Base-by-base conservation (phyloP, 2,329 filamentous ascomycete species). In the Fusarium pseudoanthophilum region DNA sequence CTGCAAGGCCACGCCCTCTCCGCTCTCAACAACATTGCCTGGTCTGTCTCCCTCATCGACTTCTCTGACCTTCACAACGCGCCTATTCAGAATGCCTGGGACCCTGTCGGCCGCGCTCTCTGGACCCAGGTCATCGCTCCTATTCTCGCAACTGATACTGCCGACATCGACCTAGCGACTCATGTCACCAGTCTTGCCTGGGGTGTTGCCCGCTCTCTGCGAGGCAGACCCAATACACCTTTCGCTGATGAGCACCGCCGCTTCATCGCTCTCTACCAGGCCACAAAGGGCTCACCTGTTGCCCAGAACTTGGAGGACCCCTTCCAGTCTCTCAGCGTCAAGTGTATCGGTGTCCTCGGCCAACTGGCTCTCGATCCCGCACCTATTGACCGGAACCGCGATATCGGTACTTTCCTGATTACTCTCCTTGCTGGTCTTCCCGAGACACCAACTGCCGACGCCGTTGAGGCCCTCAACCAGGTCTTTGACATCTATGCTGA, bases 401-500 rank as follows among this genome's bases (percentile, higher is more conserved):
- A 91, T 64, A 87, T 92, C 61, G 90, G 90, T 53, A 83, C 88
- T 21, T 92, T 92, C 79, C 83, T 93, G 55, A 71, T 92, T 60
- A 88, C 86, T 4, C 79, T 90, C 10, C 80, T 92, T 37, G 82
- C 85, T 37, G 80, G 81, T 15, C 81, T 88, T 24, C 88, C 89
- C 10, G 82, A 86, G 49, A 87, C 87, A 2, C 84, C 88, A 4
- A 80, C 85, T 4, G 90, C 89, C 4, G 89, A 92, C 51, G 84
- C 85, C 10, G 85, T 92, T 37, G 91, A 92, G 81, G 88, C 89
- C 21, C 82, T 92, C 48, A 89, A 92, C 80, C 89, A 92, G 79
- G 71, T 93, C 24, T 91, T 92, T 73, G 91, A 92, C 74, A 85
- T 93, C 13, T 93, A 92, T 80, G 88, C 86, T 32, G 89, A 92